A percentile compares a stretch with the other conserved stretches of the same genome.
Conservation (phyloP, 2,329 filamentous ascomycete species). For the Penicillium glabrum region DNA sequence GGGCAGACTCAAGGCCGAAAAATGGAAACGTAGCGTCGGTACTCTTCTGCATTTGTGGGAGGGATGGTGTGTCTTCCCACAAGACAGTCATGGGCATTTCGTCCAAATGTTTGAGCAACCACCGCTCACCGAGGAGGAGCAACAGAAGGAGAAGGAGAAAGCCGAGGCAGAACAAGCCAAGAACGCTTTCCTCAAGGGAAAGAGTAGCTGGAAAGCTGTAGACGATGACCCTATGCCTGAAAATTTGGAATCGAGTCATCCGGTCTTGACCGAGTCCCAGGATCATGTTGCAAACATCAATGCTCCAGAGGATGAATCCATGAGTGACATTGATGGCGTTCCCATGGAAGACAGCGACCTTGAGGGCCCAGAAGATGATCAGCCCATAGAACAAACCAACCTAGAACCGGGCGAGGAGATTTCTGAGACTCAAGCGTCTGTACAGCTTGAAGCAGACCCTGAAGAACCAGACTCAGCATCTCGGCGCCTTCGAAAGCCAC, state of each 20-base stretch:
- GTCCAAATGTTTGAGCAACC: constrained; percentile 70
- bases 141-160: constrained; percentile 45
- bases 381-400: constrained; percentile 44
- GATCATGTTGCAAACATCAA: constrained; percentile 43
- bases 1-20: constrained; percentile 79
- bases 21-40: constrained; percentile 76
- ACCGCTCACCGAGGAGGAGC: constrained; percentile 53
- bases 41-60: constrained; percentile 70
- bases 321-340: constrained; percentile 46
- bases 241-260: constrained; percentile 29
- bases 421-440: constrained; percentile 15
- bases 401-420: background rate
- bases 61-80: constrained; percentile 66
- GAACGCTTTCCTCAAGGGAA: constrained; percentile 39
- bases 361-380: constrained; percentile 48
- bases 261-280: constrained; percentile 26
- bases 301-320: constrained; percentile 39
- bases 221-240: constrained; percentile 41
- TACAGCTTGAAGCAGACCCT: constrained; percentile 20
- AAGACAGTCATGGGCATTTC: constrained; percentile 70
- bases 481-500: constrained; percentile 51
- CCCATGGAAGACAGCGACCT: constrained; percentile 52
- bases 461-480: constrained; percentile 30
- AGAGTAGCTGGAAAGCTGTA: constrained; percentile 49
- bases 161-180: constrained; percentile 41